These are phyloP conservation scores for Amanita polypyramis DNA, from an alignment of 768 basidiomycete species.

Conservation along the genomic window DNA sequence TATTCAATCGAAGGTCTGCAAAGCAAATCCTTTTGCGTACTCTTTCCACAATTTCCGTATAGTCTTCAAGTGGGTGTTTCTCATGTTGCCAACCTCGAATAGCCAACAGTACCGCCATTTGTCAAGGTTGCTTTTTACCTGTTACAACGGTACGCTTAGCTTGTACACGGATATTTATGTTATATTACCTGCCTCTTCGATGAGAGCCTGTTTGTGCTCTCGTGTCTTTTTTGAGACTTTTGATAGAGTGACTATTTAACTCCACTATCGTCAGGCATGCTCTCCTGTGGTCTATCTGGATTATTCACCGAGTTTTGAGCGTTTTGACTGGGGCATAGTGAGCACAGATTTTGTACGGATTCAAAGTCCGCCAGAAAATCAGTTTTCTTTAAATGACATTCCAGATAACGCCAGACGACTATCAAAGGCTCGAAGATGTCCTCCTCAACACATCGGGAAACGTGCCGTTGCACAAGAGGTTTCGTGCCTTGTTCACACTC, in stretches of 20 bases:
- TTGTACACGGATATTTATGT: neutral
- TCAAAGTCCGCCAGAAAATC: slow-evolving; percentile 43
- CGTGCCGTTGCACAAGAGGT: slow-evolving; percentile 76
- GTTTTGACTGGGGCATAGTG: slow-evolving; percentile 83
- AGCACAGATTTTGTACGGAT: slow-evolving; percentile 16
- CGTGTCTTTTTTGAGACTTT: slow-evolving; percentile 91
- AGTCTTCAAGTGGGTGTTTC: slow-evolving; percentile 90
- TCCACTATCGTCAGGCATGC: slow-evolving; percentile 9
- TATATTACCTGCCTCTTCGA: slow-evolving; percentile 42
- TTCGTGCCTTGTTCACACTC: slow-evolving; percentile 85
- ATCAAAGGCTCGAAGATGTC: slow-evolving; percentile 57
- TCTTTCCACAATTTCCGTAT: slow-evolving; percentile 92
- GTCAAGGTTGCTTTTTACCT: slow-evolving; percentile 78
- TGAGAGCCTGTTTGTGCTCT: slow-evolving; percentile 79
- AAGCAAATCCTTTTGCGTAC: slow-evolving; percentile 29
- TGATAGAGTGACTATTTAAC: slow-evolving; percentile 70
- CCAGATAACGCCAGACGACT: slow-evolving; percentile 37
- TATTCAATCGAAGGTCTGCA: neutral
- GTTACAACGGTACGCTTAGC: neutral
- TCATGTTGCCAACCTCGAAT: slow-evolving; percentile 92
- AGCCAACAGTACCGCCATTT: slow-evolving; percentile 95
- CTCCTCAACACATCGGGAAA: slow-evolving; percentile 70
- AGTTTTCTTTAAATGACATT: slow-evolving; percentile 22
- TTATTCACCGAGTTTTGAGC: slow-evolving; percentile 73
- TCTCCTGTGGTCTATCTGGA: slow-evolving; percentile 5